Conservation (phyloP, 169 alveolate genomes). For the Theileria parva region DNA sequence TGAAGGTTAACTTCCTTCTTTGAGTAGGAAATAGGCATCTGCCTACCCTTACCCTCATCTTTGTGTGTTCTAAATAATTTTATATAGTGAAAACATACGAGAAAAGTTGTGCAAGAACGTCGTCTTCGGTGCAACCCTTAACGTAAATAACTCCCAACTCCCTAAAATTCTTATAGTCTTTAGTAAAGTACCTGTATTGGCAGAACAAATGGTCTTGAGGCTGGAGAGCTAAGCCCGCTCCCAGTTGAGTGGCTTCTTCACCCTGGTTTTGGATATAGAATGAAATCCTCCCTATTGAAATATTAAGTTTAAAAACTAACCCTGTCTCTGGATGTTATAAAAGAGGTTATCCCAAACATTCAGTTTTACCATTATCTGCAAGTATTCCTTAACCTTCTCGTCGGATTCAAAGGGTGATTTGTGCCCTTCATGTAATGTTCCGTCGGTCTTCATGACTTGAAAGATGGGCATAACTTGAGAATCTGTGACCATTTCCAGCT, state of each 20-base stretch:
- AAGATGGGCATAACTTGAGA: constrained; percentile 73
- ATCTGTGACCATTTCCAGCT: constrained; percentile 69
- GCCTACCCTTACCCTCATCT: constrained; percentile 94
- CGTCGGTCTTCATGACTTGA: constrained; percentile 74
- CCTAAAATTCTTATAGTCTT: constrained; percentile 40
- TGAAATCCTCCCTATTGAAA: constrained; percentile 81
- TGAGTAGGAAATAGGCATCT: constrained; percentile 96
- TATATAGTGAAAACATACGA: constrained; percentile 67
- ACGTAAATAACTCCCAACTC: constrained; percentile 90
- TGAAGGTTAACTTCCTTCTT: constrained; percentile 81
- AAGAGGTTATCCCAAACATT: constrained; percentile 81
- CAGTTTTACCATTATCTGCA: constrained; percentile 70
- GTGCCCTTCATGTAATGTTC: constrained; percentile 69
- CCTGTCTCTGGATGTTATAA: constrained; percentile 86
- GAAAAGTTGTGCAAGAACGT: constrained; percentile 76
- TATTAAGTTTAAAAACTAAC: constrained; percentile 22
- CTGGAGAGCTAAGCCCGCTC: constrained; percentile 86
- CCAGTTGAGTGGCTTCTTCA: constrained; percentile 93
- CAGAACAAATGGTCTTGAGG: constrained; percentile 87
- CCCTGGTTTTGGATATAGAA: constrained; percentile 94
- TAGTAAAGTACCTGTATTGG: constrained; percentile 74
- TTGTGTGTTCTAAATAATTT: constrained; percentile 75
- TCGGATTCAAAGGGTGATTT: constrained; percentile 68
- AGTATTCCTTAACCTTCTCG: constrained; percentile 65
- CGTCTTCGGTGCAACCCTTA: constrained; percentile 88